Evolutionary conservation across 176 grass and related monocot genomes (phyloP).

Genomic region (Aegilops sharonensis): DNA sequence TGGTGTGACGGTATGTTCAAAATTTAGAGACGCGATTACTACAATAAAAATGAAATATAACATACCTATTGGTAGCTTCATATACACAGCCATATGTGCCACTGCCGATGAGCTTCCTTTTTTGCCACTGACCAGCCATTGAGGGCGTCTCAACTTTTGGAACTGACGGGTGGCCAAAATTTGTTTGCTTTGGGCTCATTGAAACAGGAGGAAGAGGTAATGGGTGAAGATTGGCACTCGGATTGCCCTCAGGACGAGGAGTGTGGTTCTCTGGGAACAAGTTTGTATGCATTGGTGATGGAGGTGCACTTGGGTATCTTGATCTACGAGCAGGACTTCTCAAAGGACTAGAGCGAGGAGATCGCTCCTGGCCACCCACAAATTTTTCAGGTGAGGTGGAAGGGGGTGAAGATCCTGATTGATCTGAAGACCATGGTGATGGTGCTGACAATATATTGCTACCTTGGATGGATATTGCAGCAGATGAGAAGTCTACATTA

Average conservation of each 20-base stretch:
- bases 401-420: conserved; percentile 39
- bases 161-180: conserved; percentile 35
- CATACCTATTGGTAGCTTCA: conserved; percentile 88
- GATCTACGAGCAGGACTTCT: conserved; percentile 48
- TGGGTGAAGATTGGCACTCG: conserved; percentile 52
- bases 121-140: conserved; percentile 86
- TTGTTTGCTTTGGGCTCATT: conserved; percentile 47
- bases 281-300: conserved; percentile 64
- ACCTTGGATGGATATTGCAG: conserved; percentile 35
- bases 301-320: conserved; percentile 60
- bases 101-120: conserved; percentile 87
- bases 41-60: conserved; percentile 1
- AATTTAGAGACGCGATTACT: conserved; percentile 1
- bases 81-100: conserved; percentile 96
- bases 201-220: conserved; percentile 78
- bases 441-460: conserved; percentile 46
- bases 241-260: conserved; percentile 37
- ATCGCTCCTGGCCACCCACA: conserved; percentile 42
- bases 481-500: conserved; percentile 49
- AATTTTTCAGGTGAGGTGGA: conserved; percentile 56
- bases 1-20: neutral
- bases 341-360: conserved; percentile 56
- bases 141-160: conserved; percentile 52
- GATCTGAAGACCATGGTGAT: conserved; percentile 50
- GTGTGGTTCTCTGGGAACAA: conserved; percentile 46